Conservation (phyloP, 352 stramenopile genomes). For the Elongisporangium anandrum region DNA sequence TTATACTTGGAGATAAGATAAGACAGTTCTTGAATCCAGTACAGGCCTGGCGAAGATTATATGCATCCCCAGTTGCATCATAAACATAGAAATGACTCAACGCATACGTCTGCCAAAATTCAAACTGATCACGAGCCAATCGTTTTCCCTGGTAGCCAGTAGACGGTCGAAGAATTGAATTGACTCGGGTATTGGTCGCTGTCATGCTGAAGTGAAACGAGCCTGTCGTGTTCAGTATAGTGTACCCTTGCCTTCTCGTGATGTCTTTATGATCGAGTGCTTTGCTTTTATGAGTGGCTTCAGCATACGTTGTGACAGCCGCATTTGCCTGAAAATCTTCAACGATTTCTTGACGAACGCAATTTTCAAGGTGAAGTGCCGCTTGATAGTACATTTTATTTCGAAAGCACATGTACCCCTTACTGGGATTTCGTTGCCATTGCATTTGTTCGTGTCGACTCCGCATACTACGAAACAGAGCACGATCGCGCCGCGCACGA, state of each 20-base stretch:
- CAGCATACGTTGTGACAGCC: background rate
- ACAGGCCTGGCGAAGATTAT: constrained; percentile 36
- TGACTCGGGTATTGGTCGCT: constrained; percentile 17
- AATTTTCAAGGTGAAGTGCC: constrained; percentile 45
- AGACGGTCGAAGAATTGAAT: constrained; percentile 19
- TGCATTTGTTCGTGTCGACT: constrained; percentile 25
- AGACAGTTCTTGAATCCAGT: constrained; percentile 43
- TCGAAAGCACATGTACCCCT: constrained; percentile 32
- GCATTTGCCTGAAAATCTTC: background rate
- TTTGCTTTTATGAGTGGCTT: background rate
- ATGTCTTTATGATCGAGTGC: background rate
- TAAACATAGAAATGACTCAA: constrained; percentile 48
- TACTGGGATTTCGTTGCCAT: constrained; percentile 53
- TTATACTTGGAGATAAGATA: background rate
- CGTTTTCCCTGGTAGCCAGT: background rate
- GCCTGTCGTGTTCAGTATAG: background rate
- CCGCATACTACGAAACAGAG: constrained; percentile 25
- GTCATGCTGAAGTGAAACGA: constrained; percentile 50
- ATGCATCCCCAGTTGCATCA: constrained; percentile 35
- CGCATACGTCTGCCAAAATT: constrained; percentile 58
- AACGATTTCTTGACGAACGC: constrained; percentile 37
- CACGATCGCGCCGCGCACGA: constrained; percentile 29
- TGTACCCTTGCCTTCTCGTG: background rate
- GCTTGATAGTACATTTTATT: constrained; percentile 32
- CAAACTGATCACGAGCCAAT: constrained; percentile 12